phyloP scores from a whole-genome alignment of 2,329 filamentous ascomycete genomes.

The Rutstroemia sp. region DNA sequence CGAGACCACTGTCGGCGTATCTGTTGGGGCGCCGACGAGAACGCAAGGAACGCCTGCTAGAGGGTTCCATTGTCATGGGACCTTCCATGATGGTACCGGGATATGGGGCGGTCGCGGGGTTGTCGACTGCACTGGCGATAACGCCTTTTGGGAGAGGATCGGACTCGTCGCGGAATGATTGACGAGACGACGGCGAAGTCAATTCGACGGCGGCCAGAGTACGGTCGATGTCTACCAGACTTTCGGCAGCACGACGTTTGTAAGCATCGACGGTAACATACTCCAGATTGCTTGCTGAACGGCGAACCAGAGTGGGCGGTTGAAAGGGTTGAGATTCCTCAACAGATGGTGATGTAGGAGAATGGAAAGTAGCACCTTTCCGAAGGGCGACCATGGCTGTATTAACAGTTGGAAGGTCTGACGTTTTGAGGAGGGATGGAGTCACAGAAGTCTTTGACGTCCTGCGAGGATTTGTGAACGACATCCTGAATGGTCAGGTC shows the following conservation, averaged over 20 bases:
- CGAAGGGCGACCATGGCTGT: slow-evolving; percentile 49
- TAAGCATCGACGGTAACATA: slow-evolving; percentile 60
- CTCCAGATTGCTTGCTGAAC: slow-evolving; percentile 63
- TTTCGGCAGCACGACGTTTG: slow-evolving; percentile 59
- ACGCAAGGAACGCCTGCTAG: slow-evolving; percentile 44
- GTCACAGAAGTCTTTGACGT: slow-evolving; percentile 37
- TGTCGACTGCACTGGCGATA: slow-evolving; percentile 47
- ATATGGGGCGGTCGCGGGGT: slow-evolving; percentile 32
- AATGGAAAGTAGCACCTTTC: slow-evolving; percentile 62
- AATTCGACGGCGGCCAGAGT: slow-evolving; percentile 44
- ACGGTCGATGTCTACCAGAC: slow-evolving; percentile 59
- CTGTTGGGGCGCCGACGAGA: slow-evolving; percentile 50
- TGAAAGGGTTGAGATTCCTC: slow-evolving; percentile 20
- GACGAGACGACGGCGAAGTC: slow-evolving; percentile 28
- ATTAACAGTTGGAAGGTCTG: slow-evolving; percentile 41
- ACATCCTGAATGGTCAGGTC: slow-evolving; percentile 28
- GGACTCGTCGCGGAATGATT: slow-evolving; percentile 46
- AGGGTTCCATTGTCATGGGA: slow-evolving; percentile 37
- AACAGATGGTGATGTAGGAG: slow-evolving; percentile 30
- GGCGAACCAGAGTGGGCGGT: slow-evolving; percentile 43
- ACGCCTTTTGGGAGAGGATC: slow-evolving; percentile 53
- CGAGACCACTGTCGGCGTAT: slow-evolving; percentile 81
- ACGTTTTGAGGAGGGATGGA: slow-evolving; percentile 36
- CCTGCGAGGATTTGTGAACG: slow-evolving; percentile 29
- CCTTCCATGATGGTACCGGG: slow-evolving; percentile 25